Evolutionary conservation across 2,329 filamentous ascomycete genomes (phyloP), one percentile per base, ranked within the genome.

Genomic region (Fusarium mundagurra): DNA sequence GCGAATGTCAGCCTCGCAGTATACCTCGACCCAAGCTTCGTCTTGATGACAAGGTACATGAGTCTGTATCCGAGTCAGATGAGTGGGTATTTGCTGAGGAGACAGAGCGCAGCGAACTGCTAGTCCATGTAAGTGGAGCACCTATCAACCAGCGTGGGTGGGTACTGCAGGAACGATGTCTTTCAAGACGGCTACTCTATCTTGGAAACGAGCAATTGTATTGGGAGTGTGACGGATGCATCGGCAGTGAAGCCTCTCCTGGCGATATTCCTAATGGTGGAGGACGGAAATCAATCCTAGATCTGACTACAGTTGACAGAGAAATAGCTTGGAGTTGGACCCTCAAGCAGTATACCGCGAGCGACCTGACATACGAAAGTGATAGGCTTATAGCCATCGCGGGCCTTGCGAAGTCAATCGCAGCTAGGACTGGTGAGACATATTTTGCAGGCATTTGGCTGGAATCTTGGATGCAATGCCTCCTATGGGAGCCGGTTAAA

Each of bases 301-400:
- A 36, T n/a, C 41, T 39, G 1, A 34, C 43, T 1, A 31, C 31
- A 17, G 0, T 0, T 5, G 0, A 3, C 0, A 36, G 7, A 14
- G 12, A 17, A 8, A 6, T 0, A 1, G 16, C 18, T 5, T 48
- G 55, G 55, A 1, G 12, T 8, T 2, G 0, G 16, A 6, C 18
- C 16, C 45, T n/a, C 8, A 1, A 4, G 8, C 18, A 27, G 8
- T 65, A 65, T 38, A 63, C 58, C 0, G 1, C 1, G 4, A 44
- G 27, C 16, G n/a, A 33, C 6, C 0, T 65, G 1, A 63, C 62
- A 1, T 51, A 36, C 5, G 38, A 63, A 20, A 13, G 4, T 2
- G 62, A 63, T 6, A 27, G 39, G 3, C n/a, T 53, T 2, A 5
- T 65, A 5, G 62, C 58, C 0, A 39, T 65, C 8, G 27, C 62